Evolutionary conservation across 1,139 yeast species (phyloP), one percentile per base, ranked within the genome.

Genomic region (Suhomyces atakaporum): DNA sequence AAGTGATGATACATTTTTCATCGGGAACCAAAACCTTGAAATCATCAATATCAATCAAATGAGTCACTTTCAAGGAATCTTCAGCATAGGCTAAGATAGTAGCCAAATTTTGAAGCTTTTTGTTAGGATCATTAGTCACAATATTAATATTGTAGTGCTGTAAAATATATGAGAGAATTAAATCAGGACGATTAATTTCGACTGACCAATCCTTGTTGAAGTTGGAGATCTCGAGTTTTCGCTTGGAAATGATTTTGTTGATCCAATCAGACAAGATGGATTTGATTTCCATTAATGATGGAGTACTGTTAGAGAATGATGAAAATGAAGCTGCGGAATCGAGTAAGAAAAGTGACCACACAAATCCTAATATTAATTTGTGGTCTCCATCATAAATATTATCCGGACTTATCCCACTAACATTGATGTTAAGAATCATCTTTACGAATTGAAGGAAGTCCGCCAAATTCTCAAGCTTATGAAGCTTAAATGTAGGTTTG

Each of bases 1-100:
- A 81, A 12, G 83, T 75, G 49, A 82, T 69, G n/a, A 83, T 65
- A 29, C 83, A 74, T 45, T 79, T 74, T 49, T 83, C 89, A 49
- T 82, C 88, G 0, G 84, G 84, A 16, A 66, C 69, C 16, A 63
- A 52, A 10, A 66, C 63, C 33, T 65, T 65, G 39, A 82, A 71
- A 56, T 81, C 87, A 29, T 79, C 84, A 2, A 70, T 72, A 39
- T 80, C 85, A n/a, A 79, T 67, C 30, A 81, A 59, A 36, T 64
- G 71, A 1, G 83, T 78, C 26, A 83, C 76, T 0, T 77, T 77
- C 16, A 79, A 60, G 24, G 73, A 68, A 37, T 74, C 68, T 15
- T 53, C 54, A 4, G 63, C 55, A 38, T 48, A 52, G 4, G 43
- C 38, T 14, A 64, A 39, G n/a, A 61, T 49, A 8, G 34, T 32